Conservation (phyloP, 257 asterid genomes). For the Solanum ahanhuiri region DNA sequence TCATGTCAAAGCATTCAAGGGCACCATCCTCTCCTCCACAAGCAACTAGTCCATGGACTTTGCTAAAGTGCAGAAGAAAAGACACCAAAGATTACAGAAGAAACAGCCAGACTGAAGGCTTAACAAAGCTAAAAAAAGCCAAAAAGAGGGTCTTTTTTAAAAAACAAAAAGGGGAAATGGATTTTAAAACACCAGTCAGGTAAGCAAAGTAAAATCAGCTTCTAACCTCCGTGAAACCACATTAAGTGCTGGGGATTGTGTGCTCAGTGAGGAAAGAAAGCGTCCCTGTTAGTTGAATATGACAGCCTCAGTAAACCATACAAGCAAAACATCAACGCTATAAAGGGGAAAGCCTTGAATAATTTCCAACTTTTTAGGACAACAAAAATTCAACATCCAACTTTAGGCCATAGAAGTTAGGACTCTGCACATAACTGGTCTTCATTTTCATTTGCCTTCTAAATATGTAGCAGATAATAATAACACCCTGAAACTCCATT, state of each 20-base stretch:
- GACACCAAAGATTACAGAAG: neutral
- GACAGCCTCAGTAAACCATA: neutral
- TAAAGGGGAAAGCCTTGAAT: neutral
- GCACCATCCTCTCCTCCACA: slow-evolving; percentile 97
- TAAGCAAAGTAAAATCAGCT: slow-evolving; percentile 2
- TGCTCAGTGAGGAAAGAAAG: slow-evolving; percentile 70
- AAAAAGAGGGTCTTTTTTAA: neutral
- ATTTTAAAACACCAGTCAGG: neutral
- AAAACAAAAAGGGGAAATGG: neutral
- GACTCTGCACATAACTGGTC: neutral
- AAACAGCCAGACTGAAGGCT: neutral
- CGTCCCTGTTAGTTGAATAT: slow-evolving; percentile 54
- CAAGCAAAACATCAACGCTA: neutral
- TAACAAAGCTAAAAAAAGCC: slow-evolving; percentile 1
- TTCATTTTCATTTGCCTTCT: neutral
- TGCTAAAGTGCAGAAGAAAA: slow-evolving; percentile 28
- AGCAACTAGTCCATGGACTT: slow-evolving; percentile 81
- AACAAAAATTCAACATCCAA: neutral
- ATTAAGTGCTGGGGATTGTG: slow-evolving; percentile 86
- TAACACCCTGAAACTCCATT: neutral
- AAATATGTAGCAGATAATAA: neutral
- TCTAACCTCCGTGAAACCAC: slow-evolving; percentile 85
- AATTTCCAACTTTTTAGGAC: neutral
- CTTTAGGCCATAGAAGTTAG: neutral
- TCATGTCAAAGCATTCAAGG: slow-evolving; percentile 83